Percentiles rank a stretch among this genome's conserved stretches.
phyloP scores from a whole-genome alignment of 768 basidiomycete genomes.

The Mycena metata region DNA sequence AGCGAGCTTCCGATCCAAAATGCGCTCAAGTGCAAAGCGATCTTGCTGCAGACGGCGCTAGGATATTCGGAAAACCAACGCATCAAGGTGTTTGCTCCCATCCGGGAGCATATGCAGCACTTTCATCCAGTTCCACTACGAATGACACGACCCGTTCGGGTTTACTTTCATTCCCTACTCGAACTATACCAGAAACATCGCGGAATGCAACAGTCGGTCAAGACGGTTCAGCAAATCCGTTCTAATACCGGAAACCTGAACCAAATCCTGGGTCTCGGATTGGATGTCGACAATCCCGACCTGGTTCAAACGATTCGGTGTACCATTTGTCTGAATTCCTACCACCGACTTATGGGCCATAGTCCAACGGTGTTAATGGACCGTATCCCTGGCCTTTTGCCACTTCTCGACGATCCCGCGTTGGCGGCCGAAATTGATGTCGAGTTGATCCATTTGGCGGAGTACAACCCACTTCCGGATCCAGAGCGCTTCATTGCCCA shows the following conservation, averaged over 20 bases:
- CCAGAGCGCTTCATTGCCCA: neutral
- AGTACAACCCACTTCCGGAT: neutral
- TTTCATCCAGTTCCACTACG: neutral
- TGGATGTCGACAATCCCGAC: neutral
- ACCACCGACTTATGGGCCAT: neutral
- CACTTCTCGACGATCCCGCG: neutral
- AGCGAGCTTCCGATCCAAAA: constrained; percentile 7
- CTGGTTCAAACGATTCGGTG: neutral
- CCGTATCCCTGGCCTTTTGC: neutral
- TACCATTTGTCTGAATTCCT: neutral
- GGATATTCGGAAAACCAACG: neutral
- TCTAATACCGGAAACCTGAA: neutral
- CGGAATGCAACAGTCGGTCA: neutral
- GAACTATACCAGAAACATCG: neutral
- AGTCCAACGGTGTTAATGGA: neutral
- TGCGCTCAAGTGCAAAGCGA: neutral
- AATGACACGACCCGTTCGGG: neutral
- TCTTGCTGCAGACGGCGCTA: neutral
- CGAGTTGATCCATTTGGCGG: neutral
- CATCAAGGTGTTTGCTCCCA: neutral
- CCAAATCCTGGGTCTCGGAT: neutral
- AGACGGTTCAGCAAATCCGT: neutral
- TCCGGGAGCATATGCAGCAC: neutral
- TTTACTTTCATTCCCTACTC: neutral
- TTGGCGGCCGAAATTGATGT: neutral